phyloP scores from a whole-genome alignment of 345 rosid genomes.

The Lepidium sativum region DNA sequence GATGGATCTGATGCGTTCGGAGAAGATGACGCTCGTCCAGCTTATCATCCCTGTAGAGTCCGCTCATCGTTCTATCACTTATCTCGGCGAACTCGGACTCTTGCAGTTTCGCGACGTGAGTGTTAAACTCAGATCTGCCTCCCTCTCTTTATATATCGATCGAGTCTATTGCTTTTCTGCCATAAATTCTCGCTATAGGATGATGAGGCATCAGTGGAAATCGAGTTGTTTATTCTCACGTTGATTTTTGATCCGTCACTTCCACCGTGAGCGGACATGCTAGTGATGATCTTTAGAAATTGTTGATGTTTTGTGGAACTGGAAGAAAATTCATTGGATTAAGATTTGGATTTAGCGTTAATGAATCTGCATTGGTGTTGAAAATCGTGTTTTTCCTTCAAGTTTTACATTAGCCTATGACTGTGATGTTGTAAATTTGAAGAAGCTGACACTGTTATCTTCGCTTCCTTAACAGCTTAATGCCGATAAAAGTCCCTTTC shows the following conservation, averaged over 20 bases:
- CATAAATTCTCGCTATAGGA: not conserved
- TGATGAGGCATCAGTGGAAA: not conserved
- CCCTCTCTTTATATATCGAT: not conserved
- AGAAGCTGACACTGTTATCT: conserved; percentile 11
- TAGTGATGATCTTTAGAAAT: conserved; percentile 13
- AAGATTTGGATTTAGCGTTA: not conserved
- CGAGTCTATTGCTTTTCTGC: not conserved
- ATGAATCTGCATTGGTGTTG: not conserved
- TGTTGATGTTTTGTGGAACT: conserved; percentile 6
- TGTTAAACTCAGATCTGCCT: conserved; percentile 39
- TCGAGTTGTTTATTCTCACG: conserved; percentile 4
- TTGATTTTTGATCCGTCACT: conserved; percentile 15
- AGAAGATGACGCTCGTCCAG: conserved; percentile 89
- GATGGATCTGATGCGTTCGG: conserved; percentile 99
- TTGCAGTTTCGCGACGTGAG: conserved; percentile 78
- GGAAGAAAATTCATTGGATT: conserved; percentile 1
- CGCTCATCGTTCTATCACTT: conserved; percentile 76
- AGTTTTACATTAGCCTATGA: not conserved
- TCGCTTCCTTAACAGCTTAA: conserved; percentile 55
- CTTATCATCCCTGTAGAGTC: conserved; percentile 92
- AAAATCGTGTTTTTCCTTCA: not conserved
- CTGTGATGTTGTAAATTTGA: not conserved
- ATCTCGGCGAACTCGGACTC: conserved; percentile 78
- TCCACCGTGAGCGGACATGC: conserved; percentile 4
- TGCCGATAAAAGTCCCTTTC: conserved; percentile 89